A percentile compares a stretch with the other conserved stretches of the same genome.
Evolutionary conservation across 1,284 basidiomycete species (phyloP).

Genomic region (Phlebopus sp.): DNA sequence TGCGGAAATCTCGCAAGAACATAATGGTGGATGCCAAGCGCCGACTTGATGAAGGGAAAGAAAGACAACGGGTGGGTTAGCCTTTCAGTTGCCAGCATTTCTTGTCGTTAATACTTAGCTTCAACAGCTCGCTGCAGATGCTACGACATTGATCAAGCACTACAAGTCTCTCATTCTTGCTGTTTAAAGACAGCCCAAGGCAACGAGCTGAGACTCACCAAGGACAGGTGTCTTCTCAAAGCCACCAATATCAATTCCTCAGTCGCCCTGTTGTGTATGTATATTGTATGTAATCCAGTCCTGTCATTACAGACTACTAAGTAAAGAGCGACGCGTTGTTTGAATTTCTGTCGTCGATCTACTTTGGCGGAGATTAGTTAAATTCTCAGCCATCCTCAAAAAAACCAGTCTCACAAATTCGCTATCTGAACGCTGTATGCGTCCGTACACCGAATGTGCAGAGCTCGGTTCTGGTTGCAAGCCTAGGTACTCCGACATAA

Average conservation of each 20-base stretch:
- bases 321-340: too few relatives aligned
- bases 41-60: constrained; percentile 39
- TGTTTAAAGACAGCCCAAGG: constrained; percentile 9
- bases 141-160: constrained; percentile 41
- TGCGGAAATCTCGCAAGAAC: constrained; percentile 37
- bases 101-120: constrained; percentile 3
- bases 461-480: constrained; percentile 46
- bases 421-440: constrained; percentile 15
- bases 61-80: constrained; percentile 39
- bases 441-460: constrained; percentile 7
- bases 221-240: not conserved
- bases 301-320: not conserved
- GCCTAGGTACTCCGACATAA: constrained; percentile 88
- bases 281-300: constrained; percentile 1
- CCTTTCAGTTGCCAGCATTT: not conserved
- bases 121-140: constrained; percentile 40
- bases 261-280: not conserved
- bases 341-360: constrained; percentile 11
- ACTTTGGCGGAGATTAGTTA: constrained; percentile 20
- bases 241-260: not conserved
- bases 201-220: not conserved
- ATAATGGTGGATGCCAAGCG: constrained; percentile 36
- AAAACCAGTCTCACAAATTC: constrained; percentile 28
- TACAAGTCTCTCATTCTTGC: constrained; percentile 42
- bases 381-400: not conserved